A percentile compares a stretch with the other conserved stretches of the same genome.
phyloP scores from a whole-genome alignment of 352 stramenopile species.

The Hyaloperonospora arabidopsidis region DNA sequence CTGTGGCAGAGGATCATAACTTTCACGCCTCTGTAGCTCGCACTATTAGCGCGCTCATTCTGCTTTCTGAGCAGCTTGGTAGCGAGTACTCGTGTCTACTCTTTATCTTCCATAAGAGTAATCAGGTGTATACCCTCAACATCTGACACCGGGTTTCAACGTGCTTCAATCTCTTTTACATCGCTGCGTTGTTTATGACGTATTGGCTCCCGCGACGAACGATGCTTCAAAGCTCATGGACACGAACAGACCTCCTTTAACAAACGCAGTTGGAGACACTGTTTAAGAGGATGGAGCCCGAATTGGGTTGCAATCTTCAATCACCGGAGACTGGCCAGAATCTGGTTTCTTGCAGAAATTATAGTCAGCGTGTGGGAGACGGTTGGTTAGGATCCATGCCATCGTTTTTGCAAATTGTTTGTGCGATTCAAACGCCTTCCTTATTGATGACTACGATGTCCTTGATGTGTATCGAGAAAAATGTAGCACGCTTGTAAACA shows the following conservation, averaged over 20 bases:
- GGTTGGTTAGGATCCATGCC: conserved; percentile 54
- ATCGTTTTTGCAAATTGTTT: conserved; percentile 55
- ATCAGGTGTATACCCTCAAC: conserved; percentile 69
- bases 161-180: conserved; percentile 65
- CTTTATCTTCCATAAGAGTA: conserved; percentile 65
- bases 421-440: conserved; percentile 64
- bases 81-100: conserved; percentile 75
- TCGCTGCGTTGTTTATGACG: conserved; percentile 61
- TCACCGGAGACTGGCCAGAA: conserved; percentile 38
- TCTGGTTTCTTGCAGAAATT: conserved; percentile 51
- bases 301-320: conserved; percentile 29
- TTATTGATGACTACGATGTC: conserved; percentile 67
- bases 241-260: conserved; percentile 4
- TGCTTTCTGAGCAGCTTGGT: conserved; percentile 63
- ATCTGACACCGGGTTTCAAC: conserved; percentile 50
- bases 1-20: conserved; percentile 66
- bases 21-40: conserved; percentile 53
- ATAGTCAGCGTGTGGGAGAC: conserved; percentile 46
- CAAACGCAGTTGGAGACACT: conserved; percentile 4
- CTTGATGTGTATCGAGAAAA: conserved; percentile 39
- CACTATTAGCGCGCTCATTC: conserved; percentile 49
- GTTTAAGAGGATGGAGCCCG: conserved; percentile 47
- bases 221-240: conserved; percentile 29
- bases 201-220: conserved; percentile 67
- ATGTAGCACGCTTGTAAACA: conserved; percentile 35